Evolutionary conservation across 2,329 filamentous ascomycete genomes (phyloP), one percentile per base, ranked within the genome.

Genomic region (Diaporthe eres): DNA sequence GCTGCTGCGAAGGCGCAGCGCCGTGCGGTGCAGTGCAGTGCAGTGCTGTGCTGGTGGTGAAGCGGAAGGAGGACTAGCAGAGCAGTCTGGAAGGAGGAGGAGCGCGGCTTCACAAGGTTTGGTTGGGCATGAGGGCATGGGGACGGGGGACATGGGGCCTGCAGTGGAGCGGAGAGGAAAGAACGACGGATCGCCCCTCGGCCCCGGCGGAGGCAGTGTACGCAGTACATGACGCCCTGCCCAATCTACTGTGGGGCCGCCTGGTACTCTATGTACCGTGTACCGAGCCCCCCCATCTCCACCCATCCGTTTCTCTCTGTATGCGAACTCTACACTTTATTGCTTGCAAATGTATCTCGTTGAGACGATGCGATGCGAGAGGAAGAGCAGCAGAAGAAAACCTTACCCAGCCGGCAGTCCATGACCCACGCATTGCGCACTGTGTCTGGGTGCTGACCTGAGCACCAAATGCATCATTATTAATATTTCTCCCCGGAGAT

Each of bases 121-220:
- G 60, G 60, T 65, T 65, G 60, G 60, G 60, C 60, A 47, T 17
- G 13, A 31, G 22, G 47, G 19, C 63, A 51, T 17, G 55, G 55
- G 55, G 28, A 22, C 19, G 12, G 31, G 13, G 31, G 55, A 19
- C 17, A 37, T 44, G 42, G 42, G 42, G 25, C 19, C 39, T 47
- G 47, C 22, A 19, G 63, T 53, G 63, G 63, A 67, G 63, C 63
- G 63, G 63, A 51, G 63, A 51, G 47, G 63, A 53, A 39, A 53
- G 22, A 53, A 17, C 31, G 65, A 42, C 47, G 65, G 65, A 28
- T 68, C 65, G 47, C 65, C 47, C 15, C 13, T 34, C 22, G 65
- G 65, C 65, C 65, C 65, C 47, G 31, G 34, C 65, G 65, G 65
- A 68, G 65, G 65, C 65, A 53, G 65, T 68, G 63, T 68, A 68